Conservation (phyloP, 306 rosid species). For the Vigna hirtella region DNA sequence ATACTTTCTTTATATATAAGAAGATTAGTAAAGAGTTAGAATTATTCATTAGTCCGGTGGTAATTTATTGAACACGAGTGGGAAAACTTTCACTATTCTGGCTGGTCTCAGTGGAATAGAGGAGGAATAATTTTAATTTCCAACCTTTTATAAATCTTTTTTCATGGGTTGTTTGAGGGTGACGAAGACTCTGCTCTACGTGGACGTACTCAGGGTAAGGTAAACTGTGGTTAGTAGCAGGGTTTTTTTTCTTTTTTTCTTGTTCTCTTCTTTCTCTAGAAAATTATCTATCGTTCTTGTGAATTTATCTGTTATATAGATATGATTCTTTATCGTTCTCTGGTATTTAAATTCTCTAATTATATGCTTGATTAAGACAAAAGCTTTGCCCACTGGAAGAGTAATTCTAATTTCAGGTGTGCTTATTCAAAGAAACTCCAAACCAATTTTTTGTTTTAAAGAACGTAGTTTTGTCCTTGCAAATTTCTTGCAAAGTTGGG, state of each 20-base stretch:
- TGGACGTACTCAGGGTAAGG: neutral
- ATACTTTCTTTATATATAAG: neutral
- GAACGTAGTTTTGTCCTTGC: no score
- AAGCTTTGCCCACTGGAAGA: neutral
- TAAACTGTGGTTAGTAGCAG: constrained; percentile 1
- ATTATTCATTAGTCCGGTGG: neutral
- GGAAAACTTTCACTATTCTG: neutral
- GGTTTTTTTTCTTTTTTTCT: neutral
- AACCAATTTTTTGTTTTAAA: neutral
- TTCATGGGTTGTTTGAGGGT: neutral
- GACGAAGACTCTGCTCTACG: neutral
- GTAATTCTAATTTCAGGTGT: constrained; percentile 9
- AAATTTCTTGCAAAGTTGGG: no score
- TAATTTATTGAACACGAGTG: constrained; percentile 23
- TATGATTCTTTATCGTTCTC: neutral
- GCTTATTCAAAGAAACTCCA: constrained; percentile 18
- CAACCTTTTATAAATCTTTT: neutral
- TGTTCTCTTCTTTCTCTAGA: neutral
- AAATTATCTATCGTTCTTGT: neutral
- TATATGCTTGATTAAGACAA: neutral
- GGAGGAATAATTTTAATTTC: no score
- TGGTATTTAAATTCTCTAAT: constrained; percentile 18
- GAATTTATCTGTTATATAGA: neutral
- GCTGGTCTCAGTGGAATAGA: no score
- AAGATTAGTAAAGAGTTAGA: neutral